Conservation (phyloP, 2,329 filamentous ascomycete genomes). For the Chaetomium strumarium region DNA sequence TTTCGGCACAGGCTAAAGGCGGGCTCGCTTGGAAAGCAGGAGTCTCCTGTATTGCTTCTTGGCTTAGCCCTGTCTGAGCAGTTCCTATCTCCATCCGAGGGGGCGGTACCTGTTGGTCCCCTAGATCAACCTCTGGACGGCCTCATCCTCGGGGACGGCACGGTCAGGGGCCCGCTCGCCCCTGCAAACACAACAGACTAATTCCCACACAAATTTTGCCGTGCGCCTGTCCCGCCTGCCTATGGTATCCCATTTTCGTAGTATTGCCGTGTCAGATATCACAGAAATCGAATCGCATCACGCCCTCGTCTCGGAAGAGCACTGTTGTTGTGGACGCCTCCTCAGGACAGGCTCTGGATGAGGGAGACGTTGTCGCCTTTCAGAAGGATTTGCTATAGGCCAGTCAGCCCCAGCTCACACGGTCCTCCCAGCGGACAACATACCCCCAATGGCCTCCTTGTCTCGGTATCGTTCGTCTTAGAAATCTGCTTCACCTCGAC, state of each 20-base stretch:
- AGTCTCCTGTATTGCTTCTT: conserved; percentile 49
- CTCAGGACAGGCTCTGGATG: conserved; percentile 52
- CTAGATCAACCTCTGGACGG: conserved; percentile 79
- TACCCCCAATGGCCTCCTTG: conserved; percentile 74
- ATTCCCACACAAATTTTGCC: conserved; percentile 50
- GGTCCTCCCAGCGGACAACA: conserved; percentile 21
- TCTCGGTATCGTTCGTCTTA: conserved; percentile 71
- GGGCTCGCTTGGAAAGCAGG: conserved; percentile 30
- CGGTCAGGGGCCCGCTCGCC: conserved; percentile 37
- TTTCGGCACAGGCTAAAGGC: conserved; percentile 58
- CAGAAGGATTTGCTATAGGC: conserved; percentile 69
- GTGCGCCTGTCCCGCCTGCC: conserved; percentile 17
- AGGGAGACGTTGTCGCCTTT: conserved; percentile 86
- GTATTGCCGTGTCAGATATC: background rate
- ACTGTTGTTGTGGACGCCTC: background rate
- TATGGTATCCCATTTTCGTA: conserved; percentile 16
- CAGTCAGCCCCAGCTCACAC: conserved; percentile 23
- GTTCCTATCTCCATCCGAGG: conserved; percentile 56
- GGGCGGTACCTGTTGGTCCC: conserved; percentile 65
- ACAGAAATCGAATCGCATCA: conserved; percentile 11
- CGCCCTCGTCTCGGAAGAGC: background rate
- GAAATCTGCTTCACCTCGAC: conserved; percentile 83
- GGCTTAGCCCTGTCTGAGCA: conserved; percentile 85
- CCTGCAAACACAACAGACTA: conserved; percentile 31
- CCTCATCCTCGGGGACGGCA: conserved; percentile 65